A percentile compares a stretch with the other conserved stretches of the same genome.
These are phyloP conservation scores for Fusarium annulatum DNA, from an alignment of 2,329 filamentous ascomycete genomes.

Conservation along the genomic window DNA sequence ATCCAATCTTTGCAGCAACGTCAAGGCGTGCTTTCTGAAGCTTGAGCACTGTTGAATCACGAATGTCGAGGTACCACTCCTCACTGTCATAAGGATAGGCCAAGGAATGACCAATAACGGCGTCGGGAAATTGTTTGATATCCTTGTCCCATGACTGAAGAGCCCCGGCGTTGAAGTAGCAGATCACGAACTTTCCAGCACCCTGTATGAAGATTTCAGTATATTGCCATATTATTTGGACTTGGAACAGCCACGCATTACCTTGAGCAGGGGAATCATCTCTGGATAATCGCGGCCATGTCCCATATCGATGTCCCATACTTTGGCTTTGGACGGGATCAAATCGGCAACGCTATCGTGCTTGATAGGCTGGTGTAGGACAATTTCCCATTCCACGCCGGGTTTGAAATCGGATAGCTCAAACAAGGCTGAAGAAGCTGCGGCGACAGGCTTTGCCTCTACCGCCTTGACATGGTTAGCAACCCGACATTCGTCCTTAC, in stretches of 20 bases:
- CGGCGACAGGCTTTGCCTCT: slow-evolving; percentile 5
- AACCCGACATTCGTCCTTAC: slow-evolving; percentile 14
- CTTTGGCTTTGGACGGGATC: slow-evolving; percentile 42
- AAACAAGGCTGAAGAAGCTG: neutral
- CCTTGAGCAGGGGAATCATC: slow-evolving; percentile 47
- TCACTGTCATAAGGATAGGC: slow-evolving; percentile 42
- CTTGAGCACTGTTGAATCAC: slow-evolving; percentile 39
- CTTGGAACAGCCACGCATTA: slow-evolving; percentile 1
- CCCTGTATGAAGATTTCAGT: slow-evolving; percentile 13
- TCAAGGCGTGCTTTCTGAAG: slow-evolving; percentile 48
- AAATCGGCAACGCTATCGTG: slow-evolving; percentile 41
- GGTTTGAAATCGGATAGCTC: slow-evolving; percentile 41
- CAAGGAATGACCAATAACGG: slow-evolving; percentile 41
- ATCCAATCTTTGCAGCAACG: slow-evolving; percentile 44
- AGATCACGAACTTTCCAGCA: slow-evolving; percentile 48
- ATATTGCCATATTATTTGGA: neutral
- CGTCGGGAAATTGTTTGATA: slow-evolving; percentile 40
- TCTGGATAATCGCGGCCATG: slow-evolving; percentile 42
- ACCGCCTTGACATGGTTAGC: slow-evolving; percentile 1
- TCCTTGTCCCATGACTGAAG: slow-evolving; percentile 47
- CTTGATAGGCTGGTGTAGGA: slow-evolving; percentile 47
- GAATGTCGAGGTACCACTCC: slow-evolving; percentile 48
- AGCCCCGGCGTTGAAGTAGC: slow-evolving; percentile 51
- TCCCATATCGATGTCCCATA: slow-evolving; percentile 49
- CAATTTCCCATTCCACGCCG: slow-evolving; percentile 48